These are phyloP conservation scores for Xenoacremonium recifei DNA, from an alignment of 2,329 filamentous ascomycete genomes.

Conservation along the genomic window DNA sequence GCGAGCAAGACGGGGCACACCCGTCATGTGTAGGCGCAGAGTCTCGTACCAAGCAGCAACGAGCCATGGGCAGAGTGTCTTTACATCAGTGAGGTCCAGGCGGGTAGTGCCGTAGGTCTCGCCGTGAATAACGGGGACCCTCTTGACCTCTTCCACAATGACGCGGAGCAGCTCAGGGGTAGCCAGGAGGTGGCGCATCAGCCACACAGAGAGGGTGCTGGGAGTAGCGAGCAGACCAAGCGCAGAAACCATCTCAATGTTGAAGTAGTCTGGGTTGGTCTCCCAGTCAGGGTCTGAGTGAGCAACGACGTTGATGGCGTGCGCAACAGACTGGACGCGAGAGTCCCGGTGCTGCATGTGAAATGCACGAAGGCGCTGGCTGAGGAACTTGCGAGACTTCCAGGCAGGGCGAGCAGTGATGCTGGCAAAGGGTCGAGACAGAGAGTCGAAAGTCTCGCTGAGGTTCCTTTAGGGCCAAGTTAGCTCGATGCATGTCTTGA, in stretches of 20 bases:
- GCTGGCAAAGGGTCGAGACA: slow-evolving; percentile 23
- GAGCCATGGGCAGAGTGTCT: slow-evolving; percentile 27
- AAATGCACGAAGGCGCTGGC: slow-evolving; percentile 22
- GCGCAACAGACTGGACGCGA: slow-evolving; percentile 22
- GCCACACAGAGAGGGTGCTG: slow-evolving; percentile 30
- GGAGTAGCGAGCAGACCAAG: slow-evolving; percentile 30
- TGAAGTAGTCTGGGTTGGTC: slow-evolving; percentile 30
- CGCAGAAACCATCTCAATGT: slow-evolving; percentile 31
- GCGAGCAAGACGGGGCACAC: slow-evolving; percentile 28
- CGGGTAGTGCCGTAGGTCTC: slow-evolving; percentile 7
- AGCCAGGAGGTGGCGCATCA: slow-evolving; percentile 26
- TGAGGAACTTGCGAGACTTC: slow-evolving; percentile 25
- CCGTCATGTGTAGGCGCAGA: slow-evolving; percentile 31
- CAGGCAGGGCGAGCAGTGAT: slow-evolving; percentile 26
- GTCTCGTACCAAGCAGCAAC: slow-evolving; percentile 32
- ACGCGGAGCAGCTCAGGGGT: slow-evolving; percentile 14
- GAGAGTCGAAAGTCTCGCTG: slow-evolving; percentile 28
- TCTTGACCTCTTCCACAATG: slow-evolving; percentile 23
- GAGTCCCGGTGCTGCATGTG: slow-evolving; percentile 23
- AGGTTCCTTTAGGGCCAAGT: slow-evolving; percentile 19
- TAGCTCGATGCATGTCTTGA: slow-evolving; percentile 10
- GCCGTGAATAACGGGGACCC: slow-evolving; percentile 10
- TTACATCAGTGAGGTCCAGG: slow-evolving; percentile 22
- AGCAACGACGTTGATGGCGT: slow-evolving; percentile 30
- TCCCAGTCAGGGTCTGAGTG: slow-evolving; percentile 29